Percentiles rank a stretch among this genome's conserved stretches.
phyloP scores from a whole-genome alignment of 305 asterid genomes.

The Fraxinus albicans region DNA sequence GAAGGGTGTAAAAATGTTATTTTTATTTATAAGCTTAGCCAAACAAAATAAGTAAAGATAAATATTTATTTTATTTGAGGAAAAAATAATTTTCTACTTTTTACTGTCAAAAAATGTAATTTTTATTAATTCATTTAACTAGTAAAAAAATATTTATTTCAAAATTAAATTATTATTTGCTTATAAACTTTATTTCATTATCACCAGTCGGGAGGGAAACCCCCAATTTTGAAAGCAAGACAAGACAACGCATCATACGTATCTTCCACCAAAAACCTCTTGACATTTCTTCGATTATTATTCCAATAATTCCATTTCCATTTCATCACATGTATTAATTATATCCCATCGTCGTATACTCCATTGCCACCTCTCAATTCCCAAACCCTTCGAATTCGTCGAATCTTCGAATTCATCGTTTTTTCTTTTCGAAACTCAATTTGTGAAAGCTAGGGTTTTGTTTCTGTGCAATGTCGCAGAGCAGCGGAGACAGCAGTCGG shows the following conservation, averaged over 20 bases:
- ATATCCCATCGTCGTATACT: background rate
- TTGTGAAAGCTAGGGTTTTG: background rate
- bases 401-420: background rate
- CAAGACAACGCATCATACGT: background rate
- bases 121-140: no score
- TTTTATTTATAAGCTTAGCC: background rate
- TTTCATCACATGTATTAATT: background rate
- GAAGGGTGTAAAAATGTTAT: background rate
- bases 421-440: background rate
- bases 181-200: background rate
- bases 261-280: background rate
- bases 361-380: background rate
- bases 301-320: background rate
- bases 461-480: constrained; percentile 35
- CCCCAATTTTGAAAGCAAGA: background rate
- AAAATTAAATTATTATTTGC: no score
- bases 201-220: background rate
- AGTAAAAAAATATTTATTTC: no score
- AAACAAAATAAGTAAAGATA: no score
- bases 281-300: background rate
- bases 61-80: background rate
- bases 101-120: no score
- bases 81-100: no score
- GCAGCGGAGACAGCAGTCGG: constrained; percentile 32
- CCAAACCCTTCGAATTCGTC: background rate